Conservation (phyloP, 257 asterid genomes). For the Fraxinus excelsior region DNA sequence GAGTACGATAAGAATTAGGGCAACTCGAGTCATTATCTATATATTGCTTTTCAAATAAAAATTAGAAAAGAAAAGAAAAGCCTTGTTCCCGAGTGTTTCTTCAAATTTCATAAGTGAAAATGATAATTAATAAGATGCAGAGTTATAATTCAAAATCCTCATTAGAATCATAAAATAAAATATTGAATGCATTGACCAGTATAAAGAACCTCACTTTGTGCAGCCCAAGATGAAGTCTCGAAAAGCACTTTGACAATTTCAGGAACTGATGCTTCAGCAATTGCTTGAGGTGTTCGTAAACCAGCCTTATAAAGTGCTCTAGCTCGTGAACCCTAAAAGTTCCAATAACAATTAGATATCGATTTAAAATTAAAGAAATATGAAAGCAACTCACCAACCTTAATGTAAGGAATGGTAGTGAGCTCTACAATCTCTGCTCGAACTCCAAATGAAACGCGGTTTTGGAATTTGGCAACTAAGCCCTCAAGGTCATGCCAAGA, state of each 20-base stretch:
- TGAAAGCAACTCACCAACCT: constrained; percentile 49
- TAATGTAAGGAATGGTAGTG: constrained; percentile 86
- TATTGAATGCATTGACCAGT: constrained; percentile 7
- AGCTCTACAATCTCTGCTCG: constrained; percentile 98
- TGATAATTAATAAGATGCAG: neutral
- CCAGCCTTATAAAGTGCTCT: constrained; percentile 97
- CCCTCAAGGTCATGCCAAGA: constrained; percentile 98
- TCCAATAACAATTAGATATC: constrained; percentile 27
- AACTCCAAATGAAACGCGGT: constrained; percentile 97
- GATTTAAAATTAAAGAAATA: constrained; percentile 22
- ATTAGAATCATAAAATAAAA: neutral
- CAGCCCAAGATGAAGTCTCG: constrained; percentile 86
- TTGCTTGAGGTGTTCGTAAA: constrained; percentile 89
- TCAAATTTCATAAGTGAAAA: neutral
- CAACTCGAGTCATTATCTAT: neutral
- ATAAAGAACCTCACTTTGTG: constrained; percentile 47
- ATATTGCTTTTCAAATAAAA: neutral
- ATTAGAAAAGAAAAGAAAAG: neutral
- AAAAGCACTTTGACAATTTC: constrained; percentile 87
- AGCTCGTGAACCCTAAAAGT: constrained; percentile 93
- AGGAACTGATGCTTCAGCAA: constrained; percentile 91
- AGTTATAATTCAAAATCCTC: neutral
- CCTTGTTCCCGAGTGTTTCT: neutral
- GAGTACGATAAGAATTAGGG: neutral
- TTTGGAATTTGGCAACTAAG: constrained; percentile 86